A percentile compares a stretch with the other conserved stretches of the same genome.
phyloP scores from a whole-genome alignment of 441 rosid genomes.

The Gossypium lobatum region DNA sequence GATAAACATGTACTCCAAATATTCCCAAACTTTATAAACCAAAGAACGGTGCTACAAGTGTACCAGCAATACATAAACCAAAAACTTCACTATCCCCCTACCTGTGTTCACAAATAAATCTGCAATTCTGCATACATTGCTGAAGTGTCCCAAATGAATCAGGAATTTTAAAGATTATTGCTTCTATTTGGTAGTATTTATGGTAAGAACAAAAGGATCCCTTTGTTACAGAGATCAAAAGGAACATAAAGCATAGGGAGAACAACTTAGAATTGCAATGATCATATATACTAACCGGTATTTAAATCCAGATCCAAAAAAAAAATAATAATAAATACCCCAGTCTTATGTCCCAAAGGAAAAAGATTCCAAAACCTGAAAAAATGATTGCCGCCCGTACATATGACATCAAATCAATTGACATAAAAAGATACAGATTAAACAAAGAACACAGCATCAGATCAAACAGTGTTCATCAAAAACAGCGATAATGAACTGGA shows the following conservation, averaged over 20 bases:
- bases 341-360: not conserved
- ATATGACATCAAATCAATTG: not conserved
- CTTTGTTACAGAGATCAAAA: conserved; percentile 12
- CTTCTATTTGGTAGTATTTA: not conserved
- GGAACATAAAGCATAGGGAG: not conserved
- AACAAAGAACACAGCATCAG: conserved; percentile 1
- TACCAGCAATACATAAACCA: not conserved
- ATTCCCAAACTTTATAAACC: not conserved
- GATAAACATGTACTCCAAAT: not conserved
- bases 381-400: not conserved
- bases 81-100: not conserved
- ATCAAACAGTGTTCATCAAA: not conserved
- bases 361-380: not conserved
- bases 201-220: conserved; percentile 13
- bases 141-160: not conserved
- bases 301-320: not conserved
- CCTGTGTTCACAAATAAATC: not conserved
- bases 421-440: not conserved
- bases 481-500: not conserved
- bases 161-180: not conserved
- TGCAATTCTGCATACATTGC: not conserved
- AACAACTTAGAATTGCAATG: not conserved
- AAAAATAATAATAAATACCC: no score
- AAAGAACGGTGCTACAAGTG: not conserved
- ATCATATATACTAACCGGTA: not conserved